A percentile compares a stretch with the other conserved stretches of the same genome.
phyloP scores from a whole-genome alignment of 2,329 filamentous ascomycete genomes.

The Verticillium alfalfae region DNA sequence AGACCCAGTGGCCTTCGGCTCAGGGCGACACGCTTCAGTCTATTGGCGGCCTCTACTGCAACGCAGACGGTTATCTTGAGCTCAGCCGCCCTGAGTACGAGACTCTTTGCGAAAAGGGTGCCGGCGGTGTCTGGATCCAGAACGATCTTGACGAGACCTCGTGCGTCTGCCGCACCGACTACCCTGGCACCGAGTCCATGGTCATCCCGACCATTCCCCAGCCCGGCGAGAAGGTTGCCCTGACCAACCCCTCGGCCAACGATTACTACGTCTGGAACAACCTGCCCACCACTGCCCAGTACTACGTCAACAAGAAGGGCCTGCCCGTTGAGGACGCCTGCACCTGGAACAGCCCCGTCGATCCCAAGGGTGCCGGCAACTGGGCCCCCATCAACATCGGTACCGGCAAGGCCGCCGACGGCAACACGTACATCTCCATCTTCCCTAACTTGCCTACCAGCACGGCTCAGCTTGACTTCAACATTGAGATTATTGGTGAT shows the following conservation, averaged over 20 bases:
- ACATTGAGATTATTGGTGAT: slow-evolving; percentile 70
- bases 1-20: slow-evolving; percentile 76
- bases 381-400: slow-evolving; percentile 84
- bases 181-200: slow-evolving; percentile 88
- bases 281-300: slow-evolving; percentile 79
- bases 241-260: slow-evolving; percentile 70
- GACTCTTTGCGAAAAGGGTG: slow-evolving; percentile 71
- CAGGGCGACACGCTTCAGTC: slow-evolving; percentile 82
- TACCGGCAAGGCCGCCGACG: slow-evolving; percentile 60
- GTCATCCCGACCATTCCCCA: slow-evolving; percentile 66
- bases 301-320: slow-evolving; percentile 89
- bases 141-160: slow-evolving; percentile 67
- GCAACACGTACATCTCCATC: slow-evolving; percentile 73
- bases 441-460: slow-evolving; percentile 80
- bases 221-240: slow-evolving; percentile 51
- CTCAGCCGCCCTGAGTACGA: slow-evolving; percentile 64
- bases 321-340: slow-evolving; percentile 63
- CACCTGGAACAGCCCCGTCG: slow-evolving; percentile 56
- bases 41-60: slow-evolving; percentile 82
- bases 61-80: slow-evolving; percentile 64
- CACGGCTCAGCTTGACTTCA: slow-evolving; percentile 65
- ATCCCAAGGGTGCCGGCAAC: slow-evolving; percentile 63
- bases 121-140: slow-evolving; percentile 63
- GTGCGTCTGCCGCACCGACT: slow-evolving; percentile 89
- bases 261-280: slow-evolving; percentile 76